Evolutionary conservation across 2,329 filamentous ascomycete species (phyloP).

Genomic region (Stagonosporopsis vannaccii): DNA sequence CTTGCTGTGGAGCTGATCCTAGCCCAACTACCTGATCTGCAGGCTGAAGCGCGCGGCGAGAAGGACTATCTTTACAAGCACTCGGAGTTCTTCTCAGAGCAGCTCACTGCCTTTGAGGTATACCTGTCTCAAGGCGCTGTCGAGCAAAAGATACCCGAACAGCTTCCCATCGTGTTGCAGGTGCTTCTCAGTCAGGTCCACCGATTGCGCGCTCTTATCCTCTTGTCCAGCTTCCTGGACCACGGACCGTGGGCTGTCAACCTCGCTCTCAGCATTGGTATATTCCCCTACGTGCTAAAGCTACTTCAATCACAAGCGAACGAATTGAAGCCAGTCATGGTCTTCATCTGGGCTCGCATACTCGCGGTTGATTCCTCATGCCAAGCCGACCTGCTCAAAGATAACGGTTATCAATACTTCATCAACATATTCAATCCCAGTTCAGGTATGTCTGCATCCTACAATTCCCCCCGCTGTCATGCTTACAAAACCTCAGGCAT

Average conservation of each 20-base stretch:
- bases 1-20: conserved; percentile 94
- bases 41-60: conserved; percentile 77
- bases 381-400: conserved; percentile 92
- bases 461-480: not conserved
- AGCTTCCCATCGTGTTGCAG: conserved; percentile 94
- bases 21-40: conserved; percentile 82
- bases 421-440: conserved; percentile 87
- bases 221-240: conserved; percentile 92
- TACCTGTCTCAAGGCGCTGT: conserved; percentile 87
- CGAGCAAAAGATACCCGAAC: conserved; percentile 86
- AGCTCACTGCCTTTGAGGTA: conserved; percentile 95
- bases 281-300: conserved; percentile 99
- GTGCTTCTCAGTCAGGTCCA: conserved; percentile 96
- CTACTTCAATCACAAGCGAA: conserved; percentile 92
- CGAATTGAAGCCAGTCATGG: conserved; percentile 97
- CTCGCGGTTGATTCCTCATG: conserved; percentile 94
- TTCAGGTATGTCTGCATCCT: conserved; percentile 56
- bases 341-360: conserved; percentile 98
- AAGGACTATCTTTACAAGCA: conserved; percentile 89
- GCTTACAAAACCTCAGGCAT: conserved; percentile 59
- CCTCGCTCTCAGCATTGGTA: conserved; percentile 93
- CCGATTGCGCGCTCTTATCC: conserved; percentile 84
- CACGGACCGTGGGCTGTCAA: conserved; percentile 99
- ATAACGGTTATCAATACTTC: conserved; percentile 97
- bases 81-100: conserved; percentile 95